These are phyloP conservation scores for Tritrichomonas foetus DNA, from an alignment of 208 protist species.

Conservation along the genomic window DNA sequence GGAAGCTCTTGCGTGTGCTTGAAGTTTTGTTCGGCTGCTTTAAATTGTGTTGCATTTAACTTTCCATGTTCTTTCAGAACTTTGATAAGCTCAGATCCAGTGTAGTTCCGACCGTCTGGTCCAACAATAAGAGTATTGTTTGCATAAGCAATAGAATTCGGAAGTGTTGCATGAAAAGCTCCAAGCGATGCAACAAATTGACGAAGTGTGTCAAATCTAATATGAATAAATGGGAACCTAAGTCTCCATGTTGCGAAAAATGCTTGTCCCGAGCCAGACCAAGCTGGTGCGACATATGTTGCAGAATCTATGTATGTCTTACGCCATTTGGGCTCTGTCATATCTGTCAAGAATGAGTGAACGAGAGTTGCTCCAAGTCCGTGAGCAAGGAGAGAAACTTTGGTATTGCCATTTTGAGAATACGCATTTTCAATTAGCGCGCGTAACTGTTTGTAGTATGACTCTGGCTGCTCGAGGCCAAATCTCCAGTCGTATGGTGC, in stretches of 20 bases:
- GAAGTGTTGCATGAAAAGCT: neutral
- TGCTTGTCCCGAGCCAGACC: neutral
- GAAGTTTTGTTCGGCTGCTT: neutral
- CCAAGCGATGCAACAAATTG: neutral
- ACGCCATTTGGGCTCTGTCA: neutral
- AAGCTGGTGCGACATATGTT: neutral
- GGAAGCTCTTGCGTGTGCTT: neutral
- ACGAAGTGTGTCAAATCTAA: neutral
- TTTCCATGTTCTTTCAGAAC: neutral
- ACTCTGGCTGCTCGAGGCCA: neutral
- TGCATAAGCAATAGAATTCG: neutral
- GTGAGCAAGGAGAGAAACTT: neutral
- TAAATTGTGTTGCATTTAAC: neutral
- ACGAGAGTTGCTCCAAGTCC: neutral
- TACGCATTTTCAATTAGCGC: neutral
- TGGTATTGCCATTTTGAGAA: neutral
- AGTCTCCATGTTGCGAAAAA: neutral
- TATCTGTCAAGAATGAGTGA: neutral
- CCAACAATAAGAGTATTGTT: neutral
- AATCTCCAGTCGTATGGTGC: constrained; percentile 32
- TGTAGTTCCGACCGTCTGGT: neutral
- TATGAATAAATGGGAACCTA: neutral
- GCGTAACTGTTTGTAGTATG: neutral
- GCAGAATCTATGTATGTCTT: neutral
- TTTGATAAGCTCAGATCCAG: neutral